A percentile compares a stretch with the other conserved stretches of the same genome.
These are phyloP conservation scores for Lobosporangium transversale DNA, from an alignment of 192 early-diverging fungal genomes.

Conservation along the genomic window DNA sequence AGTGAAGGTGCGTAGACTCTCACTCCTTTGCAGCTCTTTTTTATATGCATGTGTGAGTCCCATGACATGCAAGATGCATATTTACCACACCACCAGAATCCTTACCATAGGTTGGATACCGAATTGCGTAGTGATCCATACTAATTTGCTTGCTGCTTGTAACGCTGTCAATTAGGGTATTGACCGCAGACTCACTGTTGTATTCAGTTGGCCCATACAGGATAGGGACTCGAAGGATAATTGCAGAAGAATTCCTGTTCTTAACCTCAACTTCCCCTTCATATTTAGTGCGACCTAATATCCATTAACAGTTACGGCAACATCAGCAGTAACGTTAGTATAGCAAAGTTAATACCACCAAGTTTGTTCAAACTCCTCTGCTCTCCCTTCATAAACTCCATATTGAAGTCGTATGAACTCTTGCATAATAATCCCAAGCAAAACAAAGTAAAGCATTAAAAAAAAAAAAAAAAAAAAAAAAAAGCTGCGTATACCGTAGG, in stretches of 20 bases:
- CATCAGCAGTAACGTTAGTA: too few relatives aligned
- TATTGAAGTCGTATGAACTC: too few relatives aligned
- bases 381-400: too few relatives aligned
- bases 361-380: too few relatives aligned
- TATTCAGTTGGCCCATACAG: constrained; percentile 75
- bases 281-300: constrained; percentile 73
- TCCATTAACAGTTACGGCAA: background rate
- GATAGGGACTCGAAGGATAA: constrained; percentile 83
- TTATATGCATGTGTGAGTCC: background rate
- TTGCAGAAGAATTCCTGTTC: constrained; percentile 62
- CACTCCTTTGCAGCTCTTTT: background rate
- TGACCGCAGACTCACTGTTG: constrained; percentile 81
- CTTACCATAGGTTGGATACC: constrained; percentile 85
- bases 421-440: background rate
- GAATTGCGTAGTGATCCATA: constrained; percentile 75
- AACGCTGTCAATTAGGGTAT: constrained; percentile 74
- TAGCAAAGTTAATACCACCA: background rate
- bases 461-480: background rate
- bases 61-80: too few relatives aligned
- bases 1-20: too few relatives aligned
- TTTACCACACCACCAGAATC: too few relatives aligned
- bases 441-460: too few relatives aligned
- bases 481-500: constrained; percentile 68
- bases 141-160: constrained; percentile 61
- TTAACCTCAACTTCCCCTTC: constrained; percentile 75